Conservation (phyloP, 2,329 filamentous ascomycete species). For the Fusarium bactridioides region DNA sequence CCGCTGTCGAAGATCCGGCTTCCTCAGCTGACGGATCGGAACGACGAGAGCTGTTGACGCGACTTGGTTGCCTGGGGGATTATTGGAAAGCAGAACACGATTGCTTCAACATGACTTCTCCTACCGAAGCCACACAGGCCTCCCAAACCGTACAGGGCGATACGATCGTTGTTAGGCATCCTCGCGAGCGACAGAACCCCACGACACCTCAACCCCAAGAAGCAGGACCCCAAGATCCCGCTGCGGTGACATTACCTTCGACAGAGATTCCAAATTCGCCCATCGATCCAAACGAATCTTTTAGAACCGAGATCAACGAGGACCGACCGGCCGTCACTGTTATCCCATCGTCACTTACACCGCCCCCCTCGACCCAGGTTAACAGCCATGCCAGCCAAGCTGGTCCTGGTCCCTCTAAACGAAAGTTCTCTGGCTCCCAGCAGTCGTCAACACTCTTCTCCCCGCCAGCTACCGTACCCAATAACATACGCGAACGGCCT, state of each 20-base stretch:
- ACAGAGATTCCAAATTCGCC: slow-evolving; percentile 65
- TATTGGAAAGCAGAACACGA: neutral
- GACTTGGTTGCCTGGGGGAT: slow-evolving; percentile 5
- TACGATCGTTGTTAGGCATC: slow-evolving; percentile 41
- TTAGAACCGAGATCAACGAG: slow-evolving; percentile 60
- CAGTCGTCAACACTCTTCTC: slow-evolving; percentile 60
- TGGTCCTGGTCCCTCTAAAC: slow-evolving; percentile 35
- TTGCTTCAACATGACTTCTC: slow-evolving; percentile 48
- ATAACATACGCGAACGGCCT: slow-evolving; percentile 45
- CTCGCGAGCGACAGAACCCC: slow-evolving; percentile 46
- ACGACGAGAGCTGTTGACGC: slow-evolving; percentile 18
- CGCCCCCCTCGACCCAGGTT: slow-evolving; percentile 63
- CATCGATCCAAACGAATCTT: slow-evolving; percentile 56
- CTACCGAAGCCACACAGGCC: slow-evolving; percentile 41
- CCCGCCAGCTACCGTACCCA: slow-evolving; percentile 59
- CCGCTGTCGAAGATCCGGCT: neutral
- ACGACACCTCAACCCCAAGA: slow-evolving; percentile 47
- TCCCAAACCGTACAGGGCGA: slow-evolving; percentile 44
- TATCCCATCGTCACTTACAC: slow-evolving; percentile 66
- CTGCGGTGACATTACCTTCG: slow-evolving; percentile 64
- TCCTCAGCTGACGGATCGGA: neutral
- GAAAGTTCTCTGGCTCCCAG: slow-evolving; percentile 53
- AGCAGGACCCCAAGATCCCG: slow-evolving; percentile 46
- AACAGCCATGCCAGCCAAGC: slow-evolving; percentile 40
- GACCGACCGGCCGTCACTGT: slow-evolving; percentile 54